phyloP scores from a whole-genome alignment of 2,329 filamentous ascomycete genomes.

The Periconia digitata region DNA sequence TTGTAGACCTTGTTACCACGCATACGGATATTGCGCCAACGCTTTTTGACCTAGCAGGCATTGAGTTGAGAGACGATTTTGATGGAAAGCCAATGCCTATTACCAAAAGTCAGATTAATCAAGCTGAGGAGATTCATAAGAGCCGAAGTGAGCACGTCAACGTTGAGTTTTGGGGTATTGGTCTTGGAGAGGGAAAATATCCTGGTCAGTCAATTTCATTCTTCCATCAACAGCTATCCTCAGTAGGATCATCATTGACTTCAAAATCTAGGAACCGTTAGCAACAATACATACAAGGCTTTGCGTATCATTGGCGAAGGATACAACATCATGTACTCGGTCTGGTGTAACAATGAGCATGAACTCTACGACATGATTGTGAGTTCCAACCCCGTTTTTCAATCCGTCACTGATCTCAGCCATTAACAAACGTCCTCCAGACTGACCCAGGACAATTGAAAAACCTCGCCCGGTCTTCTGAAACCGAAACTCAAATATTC shows the following conservation, averaged over 20 bases:
- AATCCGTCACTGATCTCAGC: neutral
- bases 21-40: constrained; percentile 47
- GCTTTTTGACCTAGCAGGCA: constrained; percentile 34
- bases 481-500: constrained; percentile 2
- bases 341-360: constrained; percentile 69
- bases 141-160: constrained; percentile 40
- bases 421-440: constrained; percentile 5
- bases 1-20: constrained; percentile 29
- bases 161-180: constrained; percentile 45
- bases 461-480: constrained; percentile 39
- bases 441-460: constrained; percentile 33
- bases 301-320: constrained; percentile 55
- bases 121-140: neutral
- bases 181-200: constrained; percentile 22
- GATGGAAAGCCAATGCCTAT: constrained; percentile 42
- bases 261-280: constrained; percentile 1
- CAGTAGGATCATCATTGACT: neutral
- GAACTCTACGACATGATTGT: constrained; percentile 66
- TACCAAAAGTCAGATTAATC: constrained; percentile 9
- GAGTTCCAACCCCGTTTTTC: constrained; percentile 14
- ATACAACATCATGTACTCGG: constrained; percentile 66
- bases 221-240: neutral
- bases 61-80: constrained; percentile 27
- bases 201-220: constrained; percentile 1
- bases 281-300: constrained; percentile 63